Percentiles rank a stretch among this genome's conserved stretches.
Conservation (phyloP, 495 filamentous ascomycete genomes). For the Penicillium robsamsonii region DNA sequence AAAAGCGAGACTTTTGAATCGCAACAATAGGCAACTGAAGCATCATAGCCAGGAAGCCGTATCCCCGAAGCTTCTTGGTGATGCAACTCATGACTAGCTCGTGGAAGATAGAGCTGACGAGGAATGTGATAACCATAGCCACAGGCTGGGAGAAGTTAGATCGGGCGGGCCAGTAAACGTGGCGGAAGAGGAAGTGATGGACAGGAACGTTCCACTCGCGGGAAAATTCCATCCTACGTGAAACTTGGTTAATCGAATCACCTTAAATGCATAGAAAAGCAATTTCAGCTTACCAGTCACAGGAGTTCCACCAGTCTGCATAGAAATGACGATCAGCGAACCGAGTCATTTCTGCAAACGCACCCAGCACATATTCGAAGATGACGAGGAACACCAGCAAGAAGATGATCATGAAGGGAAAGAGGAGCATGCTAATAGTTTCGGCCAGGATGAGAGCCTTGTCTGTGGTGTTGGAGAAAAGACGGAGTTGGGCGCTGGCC, state of each 20-base stretch:
- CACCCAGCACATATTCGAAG: constrained; percentile 94
- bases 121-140: constrained; percentile 87
- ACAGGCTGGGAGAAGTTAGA: constrained; percentile 70
- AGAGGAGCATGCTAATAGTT: constrained; percentile 89
- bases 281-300: constrained; percentile 46
- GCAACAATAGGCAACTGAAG: constrained; percentile 91
- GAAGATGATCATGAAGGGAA: constrained; percentile 97
- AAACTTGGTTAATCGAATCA: neutral
- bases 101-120: constrained; percentile 84
- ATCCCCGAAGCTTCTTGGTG: constrained; percentile 92
- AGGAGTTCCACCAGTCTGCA: constrained; percentile 87
- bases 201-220: constrained; percentile 98
- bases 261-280: neutral
- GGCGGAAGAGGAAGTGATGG: constrained; percentile 93
- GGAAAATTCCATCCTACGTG: constrained; percentile 82
- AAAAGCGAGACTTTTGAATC: constrained; percentile 74
- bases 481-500: constrained; percentile 64
- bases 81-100: constrained; percentile 98
- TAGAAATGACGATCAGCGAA: constrained; percentile 97
- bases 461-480: constrained; percentile 57
- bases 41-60: constrained; percentile 95
- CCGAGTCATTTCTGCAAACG: constrained; percentile 88
- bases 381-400: constrained; percentile 94
- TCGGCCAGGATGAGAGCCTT: constrained; percentile 78
- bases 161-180: constrained; percentile 83